Percentiles rank a stretch among this genome's conserved stretches.
These are phyloP conservation scores for Penicillium verhagenii DNA, from an alignment of 495 filamentous ascomycete genomes.

Conservation along the genomic window DNA sequence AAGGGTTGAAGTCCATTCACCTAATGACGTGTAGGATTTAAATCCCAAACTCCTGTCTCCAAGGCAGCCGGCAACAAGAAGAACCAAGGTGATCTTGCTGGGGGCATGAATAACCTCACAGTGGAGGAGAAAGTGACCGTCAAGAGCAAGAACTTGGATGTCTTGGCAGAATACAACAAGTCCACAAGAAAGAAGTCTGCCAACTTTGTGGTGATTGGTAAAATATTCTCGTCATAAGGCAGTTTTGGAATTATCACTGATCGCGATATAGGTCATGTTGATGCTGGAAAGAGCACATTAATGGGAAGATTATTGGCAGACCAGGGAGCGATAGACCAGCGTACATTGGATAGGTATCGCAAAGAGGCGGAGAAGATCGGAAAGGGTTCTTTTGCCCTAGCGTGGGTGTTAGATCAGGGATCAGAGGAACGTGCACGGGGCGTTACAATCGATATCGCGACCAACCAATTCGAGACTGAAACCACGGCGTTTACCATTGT, in stretches of 20 bases:
- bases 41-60: slow-evolving; percentile 44
- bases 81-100: slow-evolving; percentile 36
- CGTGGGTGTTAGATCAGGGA: slow-evolving; percentile 93
- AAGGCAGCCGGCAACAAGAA: slow-evolving; percentile 45
- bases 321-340: slow-evolving; percentile 78
- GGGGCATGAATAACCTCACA: slow-evolving; percentile 57
- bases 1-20: slow-evolving; percentile 35
- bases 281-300: slow-evolving; percentile 94
- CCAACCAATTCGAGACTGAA: slow-evolving; percentile 87
- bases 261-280: slow-evolving; percentile 72
- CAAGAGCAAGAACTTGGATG: slow-evolving; percentile 84
- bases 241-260: slow-evolving; percentile 12
- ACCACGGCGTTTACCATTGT: slow-evolving; percentile 88
- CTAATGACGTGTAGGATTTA: slow-evolving; percentile 49
- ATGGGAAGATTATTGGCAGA: slow-evolving; percentile 96
- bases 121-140: slow-evolving; percentile 69
- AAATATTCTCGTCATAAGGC: slow-evolving; percentile 14
- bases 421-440: slow-evolving; percentile 82
- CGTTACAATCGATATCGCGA: slow-evolving; percentile 97
- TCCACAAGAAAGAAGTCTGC: slow-evolving; percentile 74
- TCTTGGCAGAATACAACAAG: slow-evolving; percentile 77
- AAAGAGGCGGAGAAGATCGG: slow-evolving; percentile 88
- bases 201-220: slow-evolving; percentile 95
- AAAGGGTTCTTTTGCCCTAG: slow-evolving; percentile 92
- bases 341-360: slow-evolving; percentile 82